A percentile compares a stretch with the other conserved stretches of the same genome.
Conservation (phyloP, 768 basidiomycete species). For the Leccinellum rugosiceps region DNA sequence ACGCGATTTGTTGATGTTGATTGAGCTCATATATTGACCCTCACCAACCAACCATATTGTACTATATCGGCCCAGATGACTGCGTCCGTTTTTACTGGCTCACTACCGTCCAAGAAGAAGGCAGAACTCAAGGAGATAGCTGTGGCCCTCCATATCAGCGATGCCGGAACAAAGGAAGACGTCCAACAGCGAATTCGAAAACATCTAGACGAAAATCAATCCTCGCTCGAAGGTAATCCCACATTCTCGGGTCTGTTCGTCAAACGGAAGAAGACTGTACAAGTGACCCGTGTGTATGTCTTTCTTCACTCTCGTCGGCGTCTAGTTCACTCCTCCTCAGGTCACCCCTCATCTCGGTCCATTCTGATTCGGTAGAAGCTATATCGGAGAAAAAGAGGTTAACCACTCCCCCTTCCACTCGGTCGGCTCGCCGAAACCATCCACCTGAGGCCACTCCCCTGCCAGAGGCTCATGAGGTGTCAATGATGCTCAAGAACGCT, state of each 20-base stretch:
- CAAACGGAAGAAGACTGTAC: slow-evolving; percentile 35
- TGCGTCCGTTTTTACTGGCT: slow-evolving; percentile 44
- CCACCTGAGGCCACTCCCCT: slow-evolving; percentile 43
- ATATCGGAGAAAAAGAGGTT: slow-evolving; percentile 15
- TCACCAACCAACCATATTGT: slow-evolving; percentile 11
- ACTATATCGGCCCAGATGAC: slow-evolving; percentile 35
- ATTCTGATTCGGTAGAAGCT: slow-evolving; percentile 11
- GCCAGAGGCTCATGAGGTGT: slow-evolving; percentile 50
- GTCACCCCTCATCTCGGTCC: slow-evolving; percentile 18
- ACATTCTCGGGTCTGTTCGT: slow-evolving; percentile 53
- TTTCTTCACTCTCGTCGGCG: background rate
- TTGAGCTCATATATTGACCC: slow-evolving; percentile 8
- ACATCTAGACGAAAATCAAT: slow-evolving; percentile 55
- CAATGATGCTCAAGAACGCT: slow-evolving; percentile 47
- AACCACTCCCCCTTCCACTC: slow-evolving; percentile 16
- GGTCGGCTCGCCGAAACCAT: slow-evolving; percentile 22
- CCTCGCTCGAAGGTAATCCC: slow-evolving; percentile 53
- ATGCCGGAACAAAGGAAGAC: slow-evolving; percentile 62
- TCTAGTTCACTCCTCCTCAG: slow-evolving; percentile 1
- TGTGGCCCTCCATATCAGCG: slow-evolving; percentile 46
- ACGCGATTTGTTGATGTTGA: slow-evolving; percentile 33
- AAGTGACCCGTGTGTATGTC: slow-evolving; percentile 11
- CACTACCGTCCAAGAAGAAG: slow-evolving; percentile 66
- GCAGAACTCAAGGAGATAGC: slow-evolving; percentile 64
- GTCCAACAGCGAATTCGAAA: slow-evolving; percentile 58